Evolutionary conservation across 1,139 yeast species (phyloP), one percentile per base, ranked within the genome.

Genomic region (Blastobotrys petasosporus): DNA sequence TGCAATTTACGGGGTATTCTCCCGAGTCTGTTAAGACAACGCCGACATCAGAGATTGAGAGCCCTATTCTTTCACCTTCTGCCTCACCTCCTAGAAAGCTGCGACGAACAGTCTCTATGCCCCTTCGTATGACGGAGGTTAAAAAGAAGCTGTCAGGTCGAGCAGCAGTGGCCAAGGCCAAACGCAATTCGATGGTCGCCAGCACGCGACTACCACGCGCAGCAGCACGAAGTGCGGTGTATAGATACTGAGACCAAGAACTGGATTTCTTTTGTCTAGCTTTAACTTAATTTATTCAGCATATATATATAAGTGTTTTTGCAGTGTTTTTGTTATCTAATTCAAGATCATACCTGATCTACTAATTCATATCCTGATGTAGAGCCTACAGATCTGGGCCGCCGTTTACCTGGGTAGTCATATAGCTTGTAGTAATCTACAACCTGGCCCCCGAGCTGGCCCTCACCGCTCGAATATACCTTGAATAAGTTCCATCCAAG

Each of bases 401-500:
- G 41, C 9, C 41, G 31, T 16, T 43, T 45, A 10, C 47, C 46
- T 1, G 67, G 67, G 42, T 57, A 57, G 20, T 65, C 67, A 61
- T 64, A 63, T 33, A 67, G 51, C 17, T 50, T 51, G 49, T 62
- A 64, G 50, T 68, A 68, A 54, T 68, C 69, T 3, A 69, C 64
- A 1, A 50, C 17, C 10, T 54, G 47, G n/a, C 70, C 70, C 9
- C 62, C 63, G 9, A 68, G 51, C 10, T 59, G 46, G 2, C 64
- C 70, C 9, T 45, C 39, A 1, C 64, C 66, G 3, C 56, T 58
- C 3, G 53, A 49, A 7, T 61, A 61, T 4, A 50, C 51, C 28
- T 46, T 49, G 44, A 54, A 46, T 9, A 52, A 31, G 39, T 60
- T 57, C 39, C 41, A 52, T 17, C 46, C 48, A 12, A 52, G 53